Base-by-base conservation (phyloP, 2,329 filamentous ascomycete species). In the Xylaria sp. region DNA sequence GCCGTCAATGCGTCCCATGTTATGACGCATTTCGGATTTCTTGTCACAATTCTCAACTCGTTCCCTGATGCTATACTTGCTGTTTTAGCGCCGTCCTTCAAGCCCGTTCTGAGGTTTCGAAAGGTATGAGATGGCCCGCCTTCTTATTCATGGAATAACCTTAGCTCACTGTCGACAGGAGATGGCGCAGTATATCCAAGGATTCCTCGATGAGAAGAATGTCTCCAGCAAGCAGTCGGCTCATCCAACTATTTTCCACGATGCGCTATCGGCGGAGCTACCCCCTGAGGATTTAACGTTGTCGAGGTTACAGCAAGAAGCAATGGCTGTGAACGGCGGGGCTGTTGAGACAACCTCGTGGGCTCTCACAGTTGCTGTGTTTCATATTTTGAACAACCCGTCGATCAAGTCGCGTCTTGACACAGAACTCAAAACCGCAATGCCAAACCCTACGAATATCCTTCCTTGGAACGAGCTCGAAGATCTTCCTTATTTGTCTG, bases 311-410 rank as follows among this genome's bases (percentile, higher is more conserved):
- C 13, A 13, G 5, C 60, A 63, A 27, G 60, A 63, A 48, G 60
- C 50, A 18, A 55, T 55, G 60, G 13, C 25, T 16, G n/a, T 63
- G 5, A 57, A 40, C 48, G 60, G 60, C 18, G 60, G 25, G 21
- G 60, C 21, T 27, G 18, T 63, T 16, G 60, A 63, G 51, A 63
- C 60, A 10, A 63, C 60, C 18, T 27, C 47, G 3, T 63, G 60
- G 60, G 32, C 60, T 5, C 32, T 63, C 9, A 48, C 60, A 23
- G 42, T 50, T 48, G 58, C 42, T 10, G 29, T 37, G 10, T 50
- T 50, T 23, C 37, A 62, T 25, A 44, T 62, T 16, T 12, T 62
- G 12, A 13, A 35, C 27, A 54, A 62, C 10, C 23, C 23, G 3
- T 51, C 10, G 1, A 44, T 62, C 13, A 21, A 51, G 5, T 21